A percentile compares a stretch with the other conserved stretches of the same genome.
Evolutionary conservation across 352 stramenopile genomes (phyloP).

Genomic region (Phytophthora colocasiae): DNA sequence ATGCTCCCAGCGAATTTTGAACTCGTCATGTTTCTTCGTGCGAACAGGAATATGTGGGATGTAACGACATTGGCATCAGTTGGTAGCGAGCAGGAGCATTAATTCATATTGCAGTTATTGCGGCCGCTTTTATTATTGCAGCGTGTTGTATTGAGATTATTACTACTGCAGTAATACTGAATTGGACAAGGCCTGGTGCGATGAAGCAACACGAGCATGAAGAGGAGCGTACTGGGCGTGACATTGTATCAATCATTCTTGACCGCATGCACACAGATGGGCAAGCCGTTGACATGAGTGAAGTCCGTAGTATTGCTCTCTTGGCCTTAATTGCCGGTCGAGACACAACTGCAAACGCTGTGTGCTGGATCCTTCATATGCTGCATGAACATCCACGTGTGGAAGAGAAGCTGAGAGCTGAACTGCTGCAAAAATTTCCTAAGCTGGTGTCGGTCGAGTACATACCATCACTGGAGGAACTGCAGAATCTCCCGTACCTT

Average conservation of each 20-base stretch:
- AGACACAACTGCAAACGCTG: slow-evolving; percentile 35
- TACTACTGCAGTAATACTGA: no score
- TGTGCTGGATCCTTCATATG: slow-evolving; percentile 25
- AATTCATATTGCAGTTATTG: no score
- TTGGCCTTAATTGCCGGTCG: slow-evolving; percentile 70
- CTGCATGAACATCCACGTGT: slow-evolving; percentile 20
- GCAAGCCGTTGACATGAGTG: slow-evolving; percentile 31
- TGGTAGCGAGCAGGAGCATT: no score
- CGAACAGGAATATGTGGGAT: no score
- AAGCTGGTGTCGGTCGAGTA: slow-evolving; percentile 5
- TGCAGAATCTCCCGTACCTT: slow-evolving; percentile 39
- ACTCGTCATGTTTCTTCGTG: no score
- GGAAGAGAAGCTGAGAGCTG: slow-evolving; percentile 25
- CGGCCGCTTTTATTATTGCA: no score
- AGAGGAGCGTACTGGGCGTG: background rate
- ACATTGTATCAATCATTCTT: slow-evolving; percentile 46
- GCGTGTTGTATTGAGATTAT: no score
- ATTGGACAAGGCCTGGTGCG: no score
- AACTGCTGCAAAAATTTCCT: slow-evolving; percentile 11
- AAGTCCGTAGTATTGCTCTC: slow-evolving; percentile 71
- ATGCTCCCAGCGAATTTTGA: no score
- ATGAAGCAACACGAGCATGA: slow-evolving; percentile 18
- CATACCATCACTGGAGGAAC: slow-evolving; percentile 30
- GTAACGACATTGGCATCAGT: no score
- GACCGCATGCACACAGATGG: slow-evolving; percentile 32